phyloP scores from a whole-genome alignment of 1,139 yeast species.

The Candida sanyaensis region DNA sequence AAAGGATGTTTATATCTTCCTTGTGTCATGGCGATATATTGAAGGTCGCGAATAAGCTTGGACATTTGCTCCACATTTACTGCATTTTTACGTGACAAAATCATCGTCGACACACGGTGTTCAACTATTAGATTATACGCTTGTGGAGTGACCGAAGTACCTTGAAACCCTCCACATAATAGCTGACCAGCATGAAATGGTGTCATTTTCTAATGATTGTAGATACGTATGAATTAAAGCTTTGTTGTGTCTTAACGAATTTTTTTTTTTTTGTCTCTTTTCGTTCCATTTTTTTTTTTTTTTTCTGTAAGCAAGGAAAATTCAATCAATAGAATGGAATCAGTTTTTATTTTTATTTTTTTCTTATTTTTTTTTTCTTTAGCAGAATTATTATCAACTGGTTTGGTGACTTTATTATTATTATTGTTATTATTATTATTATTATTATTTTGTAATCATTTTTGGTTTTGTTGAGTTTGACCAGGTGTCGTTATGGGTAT shows the following conservation, averaged over 20 bases:
- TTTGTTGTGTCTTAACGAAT: not conserved
- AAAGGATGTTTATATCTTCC: conserved; percentile 58
- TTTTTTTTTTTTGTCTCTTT: not conserved
- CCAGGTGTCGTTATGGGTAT: conserved; percentile 49
- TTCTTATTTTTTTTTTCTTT: too few relatives aligned
- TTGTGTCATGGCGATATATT: conserved; percentile 51
- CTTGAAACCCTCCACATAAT: conserved; percentile 65
- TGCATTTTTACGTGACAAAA: conserved; percentile 57
- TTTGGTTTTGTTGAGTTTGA: not conserved
- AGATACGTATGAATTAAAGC: not conserved
- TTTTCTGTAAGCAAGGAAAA: too few relatives aligned
- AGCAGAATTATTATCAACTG: too few relatives aligned
- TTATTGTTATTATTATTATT: not conserved
- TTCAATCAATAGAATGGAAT: too few relatives aligned
- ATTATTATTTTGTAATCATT: not conserved
- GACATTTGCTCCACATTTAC: conserved; percentile 53
- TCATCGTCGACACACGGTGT: conserved; percentile 57
- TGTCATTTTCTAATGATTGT: conserved; percentile 1
- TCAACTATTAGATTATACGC: conserved; percentile 56
- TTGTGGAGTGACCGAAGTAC: conserved; percentile 56
- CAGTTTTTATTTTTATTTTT: too few relatives aligned
- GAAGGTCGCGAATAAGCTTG: conserved; percentile 54
- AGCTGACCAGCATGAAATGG: conserved; percentile 48
- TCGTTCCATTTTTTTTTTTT: not conserved
- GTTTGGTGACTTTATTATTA: too few relatives aligned